Percentiles rank a stretch among this genome's conserved stretches.
These are phyloP conservation scores for Saccharomyces hybrid DNA, from an alignment of 1,139 yeast genomes.

Conservation along the genomic window DNA sequence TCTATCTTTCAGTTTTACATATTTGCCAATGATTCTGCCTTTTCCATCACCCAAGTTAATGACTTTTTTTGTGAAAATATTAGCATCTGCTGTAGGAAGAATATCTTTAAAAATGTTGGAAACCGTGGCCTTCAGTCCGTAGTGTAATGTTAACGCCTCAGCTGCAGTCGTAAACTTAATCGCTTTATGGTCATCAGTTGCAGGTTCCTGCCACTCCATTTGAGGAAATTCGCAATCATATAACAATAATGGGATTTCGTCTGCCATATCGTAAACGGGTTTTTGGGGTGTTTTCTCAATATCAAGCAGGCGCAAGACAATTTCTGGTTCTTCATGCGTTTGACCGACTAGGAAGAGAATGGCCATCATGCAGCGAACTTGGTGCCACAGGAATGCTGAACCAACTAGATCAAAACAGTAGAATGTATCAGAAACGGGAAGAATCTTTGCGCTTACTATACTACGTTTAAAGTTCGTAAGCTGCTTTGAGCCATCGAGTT, in stretches of 20 bases:
- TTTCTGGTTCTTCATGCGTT: slow-evolving; percentile 50
- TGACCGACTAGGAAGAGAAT: slow-evolving; percentile 76
- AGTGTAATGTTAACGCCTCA: slow-evolving; percentile 31
- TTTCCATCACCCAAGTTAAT: slow-evolving; percentile 66
- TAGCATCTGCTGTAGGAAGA: slow-evolving; percentile 16
- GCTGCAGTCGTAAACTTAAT: slow-evolving; percentile 23
- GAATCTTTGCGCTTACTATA: slow-evolving; percentile 48
- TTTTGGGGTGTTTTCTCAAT: slow-evolving; percentile 51
- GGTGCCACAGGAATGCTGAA: slow-evolving; percentile 95
- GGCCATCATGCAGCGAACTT: slow-evolving; percentile 93
- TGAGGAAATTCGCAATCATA: slow-evolving; percentile 75
- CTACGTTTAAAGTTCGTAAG: slow-evolving; percentile 64
- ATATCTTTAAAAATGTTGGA: slow-evolving; percentile 25
- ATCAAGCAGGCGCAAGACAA: slow-evolving; percentile 56
- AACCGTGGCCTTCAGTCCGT: slow-evolving; percentile 33
- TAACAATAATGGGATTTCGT: slow-evolving; percentile 78
- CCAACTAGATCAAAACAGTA: slow-evolving; percentile 78
- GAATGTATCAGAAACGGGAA: slow-evolving; percentile 37
- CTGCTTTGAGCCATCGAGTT: slow-evolving; percentile 89
- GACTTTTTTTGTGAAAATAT: slow-evolving; percentile 31
- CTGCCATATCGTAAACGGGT: slow-evolving; percentile 86
- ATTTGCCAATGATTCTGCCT: slow-evolving; percentile 49
- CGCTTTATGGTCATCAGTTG: slow-evolving; percentile 21
- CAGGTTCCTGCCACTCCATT: slow-evolving; percentile 53
- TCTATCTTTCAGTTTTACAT: slow-evolving; percentile 53